Conservation (phyloP, 139 green algal genomes). For the Chlorella sp. region DNA sequence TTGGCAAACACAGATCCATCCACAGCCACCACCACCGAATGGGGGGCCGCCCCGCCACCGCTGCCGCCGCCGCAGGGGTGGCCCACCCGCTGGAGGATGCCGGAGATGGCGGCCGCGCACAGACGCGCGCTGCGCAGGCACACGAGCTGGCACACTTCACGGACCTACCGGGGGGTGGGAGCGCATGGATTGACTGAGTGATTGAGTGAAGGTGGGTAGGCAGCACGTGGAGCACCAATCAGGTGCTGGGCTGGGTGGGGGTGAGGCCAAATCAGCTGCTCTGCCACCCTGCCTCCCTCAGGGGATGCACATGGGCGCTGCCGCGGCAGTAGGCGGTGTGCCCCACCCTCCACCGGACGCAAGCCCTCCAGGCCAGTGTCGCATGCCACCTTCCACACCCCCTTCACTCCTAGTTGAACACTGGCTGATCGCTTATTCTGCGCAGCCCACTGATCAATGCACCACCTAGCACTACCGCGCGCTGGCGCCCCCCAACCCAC, state of each 20-base stretch:
- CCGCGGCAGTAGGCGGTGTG: not conserved
- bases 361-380: no score
- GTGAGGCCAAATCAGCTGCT: no score
- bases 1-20: slow-evolving; percentile 75
- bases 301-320: not conserved
- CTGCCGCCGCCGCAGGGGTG: slow-evolving; percentile 38
- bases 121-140: slow-evolving; percentile 65
- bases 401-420: no score
- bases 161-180: slow-evolving; percentile 59
- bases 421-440: no score
- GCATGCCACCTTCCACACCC: not conserved
- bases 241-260: no score
- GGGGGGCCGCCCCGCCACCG: not conserved
- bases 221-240: no score
- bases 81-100: slow-evolving; percentile 60
- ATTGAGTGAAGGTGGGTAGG: no score
- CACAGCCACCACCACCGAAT: slow-evolving; percentile 60
- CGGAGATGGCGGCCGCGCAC: slow-evolving; percentile 63
- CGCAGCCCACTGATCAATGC: no score
- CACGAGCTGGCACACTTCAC: slow-evolving; percentile 77
- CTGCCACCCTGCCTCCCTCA: not conserved
- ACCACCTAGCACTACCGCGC: not conserved
- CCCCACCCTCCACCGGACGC: no score
- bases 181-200: no score
- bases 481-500: not conserved